Evolutionary conservation across 805 yeast genomes (phyloP).

Genomic region (Cephaloascus fragrans): DNA sequence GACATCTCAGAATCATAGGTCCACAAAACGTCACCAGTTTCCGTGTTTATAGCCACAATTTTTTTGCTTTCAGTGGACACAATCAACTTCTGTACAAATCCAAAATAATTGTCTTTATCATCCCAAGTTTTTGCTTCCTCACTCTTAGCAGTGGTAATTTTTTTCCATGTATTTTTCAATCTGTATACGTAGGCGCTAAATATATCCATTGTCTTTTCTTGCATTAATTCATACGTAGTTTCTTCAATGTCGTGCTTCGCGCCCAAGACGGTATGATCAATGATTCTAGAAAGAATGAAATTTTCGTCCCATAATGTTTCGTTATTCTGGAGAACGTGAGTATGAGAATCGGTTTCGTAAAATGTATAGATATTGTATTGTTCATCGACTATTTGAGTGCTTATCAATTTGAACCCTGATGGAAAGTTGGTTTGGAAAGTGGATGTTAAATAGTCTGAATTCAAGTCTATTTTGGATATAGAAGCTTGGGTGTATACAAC

Average conservation of each 20-base stretch:
- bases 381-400: too few species aligned
- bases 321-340: background rate
- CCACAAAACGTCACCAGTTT: constrained; percentile 33
- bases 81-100: constrained; percentile 32
- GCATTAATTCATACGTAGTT: constrained; percentile 14
- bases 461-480: background rate
- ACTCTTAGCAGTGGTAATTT: constrained; percentile 3
- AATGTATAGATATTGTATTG: too few species aligned
- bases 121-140: constrained; percentile 5
- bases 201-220: constrained; percentile 17
- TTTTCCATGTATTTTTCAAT: constrained; percentile 14
- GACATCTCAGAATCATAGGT: constrained; percentile 1
- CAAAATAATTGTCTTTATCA: constrained; percentile 22
- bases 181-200: constrained; percentile 20
- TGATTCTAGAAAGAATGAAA: constrained; percentile 27
- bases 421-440: too few species aligned
- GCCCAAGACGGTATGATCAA: constrained; percentile 21
- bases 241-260: constrained; percentile 8
- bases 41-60: constrained; percentile 32
- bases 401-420: too few species aligned
- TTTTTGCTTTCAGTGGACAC: constrained; percentile 28
- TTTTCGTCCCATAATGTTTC: constrained; percentile 29
- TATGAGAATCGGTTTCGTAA: too few species aligned
- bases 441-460: too few species aligned
- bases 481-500: constrained; percentile 20